Evolutionary conservation across 2,329 filamentous ascomycete genomes (phyloP).

Genomic region (Coniosporium tulheliwenetii): DNA sequence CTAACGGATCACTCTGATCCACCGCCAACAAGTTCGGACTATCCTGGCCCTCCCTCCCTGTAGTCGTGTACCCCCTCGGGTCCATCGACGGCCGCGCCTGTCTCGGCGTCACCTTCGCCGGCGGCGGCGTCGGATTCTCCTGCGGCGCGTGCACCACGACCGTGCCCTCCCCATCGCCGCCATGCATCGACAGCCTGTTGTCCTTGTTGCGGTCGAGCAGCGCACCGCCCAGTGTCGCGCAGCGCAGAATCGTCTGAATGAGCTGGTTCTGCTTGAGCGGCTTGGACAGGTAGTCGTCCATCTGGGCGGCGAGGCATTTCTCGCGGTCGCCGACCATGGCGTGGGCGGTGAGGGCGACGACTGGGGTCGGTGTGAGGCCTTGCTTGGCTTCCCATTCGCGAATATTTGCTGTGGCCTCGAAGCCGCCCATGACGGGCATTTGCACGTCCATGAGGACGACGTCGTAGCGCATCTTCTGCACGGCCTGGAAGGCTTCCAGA

Average conservation of each 20-base stretch:
- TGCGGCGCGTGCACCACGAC: background rate
- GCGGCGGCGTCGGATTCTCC: slow-evolving; percentile 2
- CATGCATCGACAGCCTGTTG: slow-evolving; percentile 14
- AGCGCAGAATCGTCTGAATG: slow-evolving; percentile 95
- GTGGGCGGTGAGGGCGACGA: slow-evolving; percentile 92
- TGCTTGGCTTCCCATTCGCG: slow-evolving; percentile 81
- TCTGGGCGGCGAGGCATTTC: slow-evolving; percentile 95
- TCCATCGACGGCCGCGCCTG: slow-evolving; percentile 37
- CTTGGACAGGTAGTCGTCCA: slow-evolving; percentile 98
- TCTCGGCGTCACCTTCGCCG: slow-evolving; percentile 10
- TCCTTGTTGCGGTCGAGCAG: slow-evolving; percentile 61
- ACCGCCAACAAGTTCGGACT: slow-evolving; percentile 48
- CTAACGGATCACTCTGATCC: slow-evolving; percentile 41
- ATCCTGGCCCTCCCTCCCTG: slow-evolving; percentile 43
- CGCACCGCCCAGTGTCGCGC: slow-evolving; percentile 76
- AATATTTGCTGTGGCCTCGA: slow-evolving; percentile 94
- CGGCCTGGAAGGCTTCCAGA: slow-evolving; percentile 79
- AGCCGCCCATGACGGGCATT: slow-evolving; percentile 99
- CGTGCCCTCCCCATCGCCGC: background rate
- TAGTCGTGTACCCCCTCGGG: slow-evolving; percentile 53
- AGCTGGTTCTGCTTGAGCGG: slow-evolving; percentile 92
- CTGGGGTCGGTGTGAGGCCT: slow-evolving; percentile 70
- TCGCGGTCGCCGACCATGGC: slow-evolving; percentile 98
- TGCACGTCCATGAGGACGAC: slow-evolving; percentile 98
- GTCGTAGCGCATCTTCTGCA: slow-evolving; percentile 85